These are phyloP conservation scores for Datura wrightii DNA, from an alignment of 257 asterid species.

Conservation along the genomic window DNA sequence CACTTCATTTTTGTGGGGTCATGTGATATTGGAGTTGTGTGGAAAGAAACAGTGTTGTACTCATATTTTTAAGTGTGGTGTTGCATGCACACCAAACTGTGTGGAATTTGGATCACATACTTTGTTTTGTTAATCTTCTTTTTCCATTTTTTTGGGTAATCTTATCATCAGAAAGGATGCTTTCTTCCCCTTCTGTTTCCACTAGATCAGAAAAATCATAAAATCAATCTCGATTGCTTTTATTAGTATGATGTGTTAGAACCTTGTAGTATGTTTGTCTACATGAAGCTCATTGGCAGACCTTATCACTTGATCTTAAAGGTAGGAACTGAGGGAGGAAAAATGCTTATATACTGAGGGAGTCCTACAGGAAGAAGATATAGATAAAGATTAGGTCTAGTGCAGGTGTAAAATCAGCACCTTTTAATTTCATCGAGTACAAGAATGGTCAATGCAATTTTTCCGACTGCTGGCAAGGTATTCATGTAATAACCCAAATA, in stretches of 20 bases:
- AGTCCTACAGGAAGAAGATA: neutral
- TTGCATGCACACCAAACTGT: neutral
- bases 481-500: neutral
- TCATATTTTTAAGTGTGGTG: neutral
- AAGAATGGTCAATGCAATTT: neutral
- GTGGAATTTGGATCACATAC: neutral
- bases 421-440: neutral
- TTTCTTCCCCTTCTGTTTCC: neutral
- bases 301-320: neutral
- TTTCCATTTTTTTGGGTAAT: neutral
- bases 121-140: neutral
- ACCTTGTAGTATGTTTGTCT: neutral
- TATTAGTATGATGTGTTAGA: neutral
- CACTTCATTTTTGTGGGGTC: neutral
- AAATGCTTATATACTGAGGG: neutral
- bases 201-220: neutral
- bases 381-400: neutral
- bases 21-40: neutral
- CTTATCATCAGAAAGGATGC: neutral
- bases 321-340: neutral
- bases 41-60: neutral
- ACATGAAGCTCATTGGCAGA: neutral
- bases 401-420: neutral
- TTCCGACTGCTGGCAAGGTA: neutral
- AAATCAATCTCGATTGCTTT: neutral